These are phyloP conservation scores for Aureobasidium leucospermi DNA, from an alignment of 2,329 filamentous ascomycete species.

Conservation along the genomic window DNA sequence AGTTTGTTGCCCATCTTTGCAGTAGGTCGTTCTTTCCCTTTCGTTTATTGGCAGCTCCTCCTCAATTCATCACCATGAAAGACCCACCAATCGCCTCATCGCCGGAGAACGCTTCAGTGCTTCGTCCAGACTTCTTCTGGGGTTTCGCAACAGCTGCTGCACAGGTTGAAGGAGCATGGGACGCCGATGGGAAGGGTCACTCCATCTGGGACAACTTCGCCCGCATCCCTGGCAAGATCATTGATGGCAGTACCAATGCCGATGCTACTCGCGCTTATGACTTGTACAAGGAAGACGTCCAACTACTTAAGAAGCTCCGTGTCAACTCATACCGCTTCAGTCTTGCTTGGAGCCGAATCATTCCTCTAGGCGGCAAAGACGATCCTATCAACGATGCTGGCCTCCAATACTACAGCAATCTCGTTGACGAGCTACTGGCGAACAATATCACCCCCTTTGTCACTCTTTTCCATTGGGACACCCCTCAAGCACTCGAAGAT, in stretches of 20 bases:
- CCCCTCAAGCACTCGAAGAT: conserved; percentile 31
- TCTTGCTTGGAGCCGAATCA: conserved; percentile 74
- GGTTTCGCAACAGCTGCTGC: conserved; percentile 38
- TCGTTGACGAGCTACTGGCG: conserved; percentile 69
- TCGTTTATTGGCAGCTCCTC: not conserved
- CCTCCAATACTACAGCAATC: conserved; percentile 68
- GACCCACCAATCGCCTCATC: conserved; percentile 6
- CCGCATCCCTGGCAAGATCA: conserved; percentile 22
- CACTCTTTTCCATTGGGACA: conserved; percentile 72
- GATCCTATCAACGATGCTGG: conserved; percentile 76
- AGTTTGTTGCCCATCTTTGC: not conserved
- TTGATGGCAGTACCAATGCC: conserved; percentile 33
- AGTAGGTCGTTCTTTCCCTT: not conserved
- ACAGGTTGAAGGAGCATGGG: conserved; percentile 39
- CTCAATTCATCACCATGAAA: not conserved
- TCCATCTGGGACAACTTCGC: conserved; percentile 30
- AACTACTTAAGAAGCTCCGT: conserved; percentile 19
- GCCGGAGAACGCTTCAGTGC: conserved; percentile 2
- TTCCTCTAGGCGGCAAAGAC: conserved; percentile 67
- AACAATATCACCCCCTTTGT: conserved; percentile 74
- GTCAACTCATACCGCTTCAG: conserved; percentile 66
- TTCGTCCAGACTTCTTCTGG: conserved; percentile 35
- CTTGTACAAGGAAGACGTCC: conserved; percentile 39
- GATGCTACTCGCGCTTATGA: conserved; percentile 44
- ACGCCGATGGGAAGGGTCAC: conserved; percentile 35